Percentiles rank a stretch among this genome's conserved stretches.
phyloP scores from a whole-genome alignment of 2,329 filamentous ascomycete genomes.

The Nemania sp. region DNA sequence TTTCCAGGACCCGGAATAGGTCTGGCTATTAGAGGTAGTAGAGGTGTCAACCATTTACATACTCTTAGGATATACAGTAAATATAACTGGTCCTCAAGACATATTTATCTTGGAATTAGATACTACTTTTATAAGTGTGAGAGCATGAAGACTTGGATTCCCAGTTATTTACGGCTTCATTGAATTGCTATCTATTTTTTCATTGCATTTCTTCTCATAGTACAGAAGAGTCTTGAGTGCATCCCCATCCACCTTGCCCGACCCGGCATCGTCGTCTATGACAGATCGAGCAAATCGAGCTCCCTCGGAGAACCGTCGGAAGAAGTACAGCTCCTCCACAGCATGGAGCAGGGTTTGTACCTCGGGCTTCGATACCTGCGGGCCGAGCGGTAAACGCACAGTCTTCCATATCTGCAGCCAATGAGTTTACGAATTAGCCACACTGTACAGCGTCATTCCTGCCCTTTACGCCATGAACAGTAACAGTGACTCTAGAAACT shows the following conservation, averaged over 20 bases:
- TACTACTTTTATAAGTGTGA: neutral
- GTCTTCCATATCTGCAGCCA: conserved; percentile 58
- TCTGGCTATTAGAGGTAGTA: conserved; percentile 27
- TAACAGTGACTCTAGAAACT: too few species aligned
- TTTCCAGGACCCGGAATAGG: neutral
- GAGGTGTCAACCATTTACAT: conserved; percentile 29
- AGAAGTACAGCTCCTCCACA: conserved; percentile 69
- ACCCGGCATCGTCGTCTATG: conserved; percentile 46
- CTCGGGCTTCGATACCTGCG: conserved; percentile 58
- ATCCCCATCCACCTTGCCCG: conserved; percentile 58
- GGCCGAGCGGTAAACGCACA: conserved; percentile 57
- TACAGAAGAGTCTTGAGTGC: conserved; percentile 55
- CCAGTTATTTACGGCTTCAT: too few species aligned
- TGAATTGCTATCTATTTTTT: conserved; percentile 42
- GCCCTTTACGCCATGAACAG: neutral
- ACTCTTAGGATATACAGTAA: conserved; percentile 28
- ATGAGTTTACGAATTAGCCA: conserved; percentile 19
- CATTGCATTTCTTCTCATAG: conserved; percentile 59
- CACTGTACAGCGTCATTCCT: neutral
- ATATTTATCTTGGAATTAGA: neutral
- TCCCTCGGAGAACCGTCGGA: conserved; percentile 60
- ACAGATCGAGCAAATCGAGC: conserved; percentile 56
- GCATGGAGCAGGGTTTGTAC: conserved; percentile 66
- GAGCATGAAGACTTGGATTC: neutral
- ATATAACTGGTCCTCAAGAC: conserved; percentile 19